These are phyloP conservation scores for Sarocladium strictum DNA, from an alignment of 2,329 filamentous ascomycete genomes.

Conservation along the genomic window DNA sequence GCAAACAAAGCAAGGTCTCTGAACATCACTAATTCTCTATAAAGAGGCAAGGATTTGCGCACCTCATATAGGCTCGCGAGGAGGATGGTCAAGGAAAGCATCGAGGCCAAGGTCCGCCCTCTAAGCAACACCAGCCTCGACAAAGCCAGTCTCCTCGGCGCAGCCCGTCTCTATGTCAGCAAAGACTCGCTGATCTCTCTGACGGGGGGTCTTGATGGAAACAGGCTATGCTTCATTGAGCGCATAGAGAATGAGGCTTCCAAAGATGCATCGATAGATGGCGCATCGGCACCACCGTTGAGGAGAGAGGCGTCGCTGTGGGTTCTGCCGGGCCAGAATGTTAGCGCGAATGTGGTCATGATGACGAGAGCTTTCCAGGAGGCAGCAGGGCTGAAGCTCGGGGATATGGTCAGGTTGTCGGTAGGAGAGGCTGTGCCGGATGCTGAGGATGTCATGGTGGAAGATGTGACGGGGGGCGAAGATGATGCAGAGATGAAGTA, in stretches of 20 bases:
- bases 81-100: slow-evolving; percentile 27
- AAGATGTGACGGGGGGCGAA: slow-evolving; percentile 45
- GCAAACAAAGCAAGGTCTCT: no score
- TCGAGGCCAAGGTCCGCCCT: slow-evolving; percentile 36
- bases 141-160: slow-evolving; percentile 35
- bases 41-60: background rate
- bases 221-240: slow-evolving; percentile 36
- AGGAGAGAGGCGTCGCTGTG: slow-evolving; percentile 43
- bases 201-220: slow-evolving; percentile 36
- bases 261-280: slow-evolving; percentile 15
- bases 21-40: no score
- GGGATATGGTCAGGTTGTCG: slow-evolving; percentile 56
- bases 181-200: slow-evolving; percentile 40
- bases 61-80: background rate
- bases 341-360: slow-evolving; percentile 63
- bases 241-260: slow-evolving; percentile 15
- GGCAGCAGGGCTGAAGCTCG: slow-evolving; percentile 64
- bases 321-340: slow-evolving; percentile 46
- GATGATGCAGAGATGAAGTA: slow-evolving; percentile 19
- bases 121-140: slow-evolving; percentile 34
- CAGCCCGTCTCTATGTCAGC: slow-evolving; percentile 42
- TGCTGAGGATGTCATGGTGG: slow-evolving; percentile 52
- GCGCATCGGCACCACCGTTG: slow-evolving; percentile 9
- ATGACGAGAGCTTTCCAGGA: slow-evolving; percentile 70
- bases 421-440: slow-evolving; percentile 52